phyloP scores from a whole-genome alignment of 148 eudicot genomes.

The Diospyros kaki region DNA sequence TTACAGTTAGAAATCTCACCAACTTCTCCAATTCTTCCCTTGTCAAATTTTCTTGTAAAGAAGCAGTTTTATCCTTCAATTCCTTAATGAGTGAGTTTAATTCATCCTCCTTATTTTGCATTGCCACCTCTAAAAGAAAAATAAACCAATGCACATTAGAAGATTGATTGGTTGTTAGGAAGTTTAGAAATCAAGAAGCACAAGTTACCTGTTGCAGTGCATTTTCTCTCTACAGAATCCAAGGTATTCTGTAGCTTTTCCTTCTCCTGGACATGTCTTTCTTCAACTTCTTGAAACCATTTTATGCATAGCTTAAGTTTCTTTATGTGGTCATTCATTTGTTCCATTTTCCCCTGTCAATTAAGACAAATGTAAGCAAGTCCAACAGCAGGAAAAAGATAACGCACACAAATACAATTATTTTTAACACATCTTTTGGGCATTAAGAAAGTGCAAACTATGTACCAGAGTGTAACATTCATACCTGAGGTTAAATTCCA shows the following conservation, averaged over 20 bases:
- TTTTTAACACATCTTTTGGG: background rate
- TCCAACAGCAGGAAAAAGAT: background rate
- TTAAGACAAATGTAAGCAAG: background rate
- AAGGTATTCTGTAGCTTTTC: conserved; percentile 35
- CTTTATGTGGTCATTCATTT: conserved; percentile 43
- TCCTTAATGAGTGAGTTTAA: conserved; percentile 30
- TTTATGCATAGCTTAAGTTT: conserved; percentile 50
- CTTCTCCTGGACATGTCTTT: conserved; percentile 39
- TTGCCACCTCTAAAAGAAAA: conserved; percentile 31
- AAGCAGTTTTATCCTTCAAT: conserved; percentile 28
- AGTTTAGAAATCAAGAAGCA: background rate
- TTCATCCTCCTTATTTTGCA: conserved; percentile 55
- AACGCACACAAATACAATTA: background rate
- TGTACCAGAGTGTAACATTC: background rate
- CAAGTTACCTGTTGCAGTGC: conserved; percentile 38
- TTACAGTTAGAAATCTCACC: conserved; percentile 29
- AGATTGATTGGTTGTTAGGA: background rate
- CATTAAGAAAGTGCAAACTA: background rate
- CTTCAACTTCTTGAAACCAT: conserved; percentile 66
- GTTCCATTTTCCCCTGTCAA: conserved; percentile 57
- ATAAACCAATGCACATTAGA: background rate
- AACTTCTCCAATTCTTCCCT: conserved; percentile 52
- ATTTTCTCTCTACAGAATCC: conserved; percentile 42
- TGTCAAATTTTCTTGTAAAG: conserved; percentile 37
- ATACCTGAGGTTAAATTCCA: background rate